phyloP scores from a whole-genome alignment of 192 early-diverging fungal genomes.

The Coemansia biformis region DNA sequence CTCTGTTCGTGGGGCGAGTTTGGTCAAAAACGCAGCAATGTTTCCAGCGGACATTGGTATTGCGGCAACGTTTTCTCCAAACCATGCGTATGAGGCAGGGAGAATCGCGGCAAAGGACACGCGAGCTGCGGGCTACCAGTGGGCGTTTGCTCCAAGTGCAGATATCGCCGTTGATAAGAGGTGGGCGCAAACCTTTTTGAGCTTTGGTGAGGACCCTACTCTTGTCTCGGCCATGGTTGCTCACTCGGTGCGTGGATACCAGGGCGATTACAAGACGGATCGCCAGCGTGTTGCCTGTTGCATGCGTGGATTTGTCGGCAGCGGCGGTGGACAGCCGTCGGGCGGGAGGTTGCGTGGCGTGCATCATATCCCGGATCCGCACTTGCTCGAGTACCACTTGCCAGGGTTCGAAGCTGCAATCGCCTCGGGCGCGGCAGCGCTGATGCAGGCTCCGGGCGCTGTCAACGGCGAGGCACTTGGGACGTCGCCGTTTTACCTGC shows the following conservation, averaged over 20 bases:
- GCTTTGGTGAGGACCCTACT: slow-evolving; percentile 56
- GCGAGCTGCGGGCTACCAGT: slow-evolving; percentile 53
- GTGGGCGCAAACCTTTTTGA: slow-evolving; percentile 31
- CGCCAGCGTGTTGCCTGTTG: slow-evolving; percentile 56
- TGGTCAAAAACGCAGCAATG: slow-evolving; percentile 52
- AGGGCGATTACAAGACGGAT: slow-evolving; percentile 63
- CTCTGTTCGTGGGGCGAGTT: slow-evolving; percentile 54
- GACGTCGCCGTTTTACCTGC: slow-evolving; percentile 50
- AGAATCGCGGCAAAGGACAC: slow-evolving; percentile 57
- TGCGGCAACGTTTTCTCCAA: slow-evolving; percentile 56
- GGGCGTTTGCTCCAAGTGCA: slow-evolving; percentile 54
- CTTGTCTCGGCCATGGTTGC: slow-evolving; percentile 50
- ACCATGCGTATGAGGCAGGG: slow-evolving; percentile 53
- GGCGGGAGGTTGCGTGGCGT: background rate
- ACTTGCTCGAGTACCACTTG: slow-evolving; percentile 57
- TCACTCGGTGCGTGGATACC: slow-evolving; percentile 52
- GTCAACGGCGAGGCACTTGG: slow-evolving; percentile 57
- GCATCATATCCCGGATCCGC: slow-evolving; percentile 9
- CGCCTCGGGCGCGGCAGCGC: slow-evolving; percentile 52
- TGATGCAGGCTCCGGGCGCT: slow-evolving; percentile 52
- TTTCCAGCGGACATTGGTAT: slow-evolving; percentile 55
- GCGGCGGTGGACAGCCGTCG: slow-evolving; percentile 10
- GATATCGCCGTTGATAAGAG: slow-evolving; percentile 55
- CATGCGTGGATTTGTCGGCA: slow-evolving; percentile 55
- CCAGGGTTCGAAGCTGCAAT: slow-evolving; percentile 56